Percentiles rank a stretch among this genome's conserved stretches.
Conservation (phyloP, 345 rosid genomes). For the Pistacia atlantica region DNA sequence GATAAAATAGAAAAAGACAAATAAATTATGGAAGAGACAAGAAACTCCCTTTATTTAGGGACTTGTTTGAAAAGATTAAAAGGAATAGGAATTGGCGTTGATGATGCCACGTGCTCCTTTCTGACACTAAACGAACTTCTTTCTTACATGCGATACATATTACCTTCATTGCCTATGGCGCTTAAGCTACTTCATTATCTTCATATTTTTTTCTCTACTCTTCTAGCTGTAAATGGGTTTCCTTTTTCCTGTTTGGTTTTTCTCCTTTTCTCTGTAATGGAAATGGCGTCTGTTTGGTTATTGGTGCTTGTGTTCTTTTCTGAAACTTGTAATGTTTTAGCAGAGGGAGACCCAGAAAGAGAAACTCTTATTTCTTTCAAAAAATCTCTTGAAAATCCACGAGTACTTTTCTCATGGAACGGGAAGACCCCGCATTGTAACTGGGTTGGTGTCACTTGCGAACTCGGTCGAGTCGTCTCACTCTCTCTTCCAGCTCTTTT, state of each 20-base stretch:
- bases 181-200: conserved; percentile 24
- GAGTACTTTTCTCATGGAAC: conserved; percentile 45
- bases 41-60: too few relatives aligned
- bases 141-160: neutral
- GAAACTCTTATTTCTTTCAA: too few relatives aligned
- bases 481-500: conserved; percentile 43
- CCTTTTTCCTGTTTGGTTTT: neutral
- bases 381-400: too few relatives aligned
- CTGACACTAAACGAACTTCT: neutral
- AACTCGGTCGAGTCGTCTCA: conserved; percentile 44
- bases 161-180: conserved; percentile 30
- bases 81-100: neutral
- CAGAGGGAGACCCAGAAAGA: neutral
- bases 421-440: conserved; percentile 40
- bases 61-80: too few relatives aligned
- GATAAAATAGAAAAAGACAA: too few relatives aligned
- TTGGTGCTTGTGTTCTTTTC: too few relatives aligned
- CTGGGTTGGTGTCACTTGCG: conserved; percentile 82
- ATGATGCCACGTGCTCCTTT: neutral
- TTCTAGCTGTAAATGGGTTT: neutral
- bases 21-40: too few relatives aligned
- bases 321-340: too few relatives aligned
- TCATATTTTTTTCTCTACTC: neutral
- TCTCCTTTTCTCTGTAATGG: too few relatives aligned
- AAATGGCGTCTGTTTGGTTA: too few relatives aligned